phyloP scores from a whole-genome alignment of 805 yeast genomes.

The Candida endomychidarum region DNA sequence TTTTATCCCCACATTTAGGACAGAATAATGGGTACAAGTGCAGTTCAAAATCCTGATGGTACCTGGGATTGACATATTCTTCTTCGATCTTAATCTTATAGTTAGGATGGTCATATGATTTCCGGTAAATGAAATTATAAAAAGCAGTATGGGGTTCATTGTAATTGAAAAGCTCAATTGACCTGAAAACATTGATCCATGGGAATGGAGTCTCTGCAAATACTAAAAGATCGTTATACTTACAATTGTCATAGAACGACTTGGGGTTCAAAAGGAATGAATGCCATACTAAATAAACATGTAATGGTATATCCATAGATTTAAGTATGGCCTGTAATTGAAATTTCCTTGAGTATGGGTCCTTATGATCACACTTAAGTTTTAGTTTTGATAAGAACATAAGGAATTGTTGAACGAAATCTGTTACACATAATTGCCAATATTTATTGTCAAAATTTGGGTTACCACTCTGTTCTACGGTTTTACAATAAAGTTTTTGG shows the following conservation, averaged over 20 bases:
- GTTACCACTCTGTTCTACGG: not conserved
- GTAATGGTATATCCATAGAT: too few species aligned
- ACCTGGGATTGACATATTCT: too few species aligned
- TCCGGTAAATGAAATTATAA: too few species aligned
- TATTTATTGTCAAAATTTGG: not conserved
- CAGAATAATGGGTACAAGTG: not conserved
- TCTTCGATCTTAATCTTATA: too few species aligned
- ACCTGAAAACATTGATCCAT: constrained; percentile 1
- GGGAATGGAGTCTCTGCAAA: constrained; percentile 21
- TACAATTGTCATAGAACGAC: constrained; percentile 16
- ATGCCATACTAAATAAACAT: constrained; percentile 25
- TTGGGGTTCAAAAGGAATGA: constrained; percentile 20
- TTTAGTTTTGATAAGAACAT: not conserved
- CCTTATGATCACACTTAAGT: too few species aligned
- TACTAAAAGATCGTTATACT: constrained; percentile 7
- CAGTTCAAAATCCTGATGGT: too few species aligned
- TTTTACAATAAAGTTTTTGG: not conserved
- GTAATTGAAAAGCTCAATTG: too few species aligned
- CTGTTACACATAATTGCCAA: not conserved
- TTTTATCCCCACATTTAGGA: not conserved
- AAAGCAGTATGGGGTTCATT: too few species aligned
- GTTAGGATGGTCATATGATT: too few species aligned
- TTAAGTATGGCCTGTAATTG: too few species aligned
- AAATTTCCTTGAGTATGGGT: too few species aligned
- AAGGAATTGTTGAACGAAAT: not conserved